Evolutionary conservation across 768 basidiomycete genomes (phyloP).

Genomic region (Chalciporus chontae): DNA sequence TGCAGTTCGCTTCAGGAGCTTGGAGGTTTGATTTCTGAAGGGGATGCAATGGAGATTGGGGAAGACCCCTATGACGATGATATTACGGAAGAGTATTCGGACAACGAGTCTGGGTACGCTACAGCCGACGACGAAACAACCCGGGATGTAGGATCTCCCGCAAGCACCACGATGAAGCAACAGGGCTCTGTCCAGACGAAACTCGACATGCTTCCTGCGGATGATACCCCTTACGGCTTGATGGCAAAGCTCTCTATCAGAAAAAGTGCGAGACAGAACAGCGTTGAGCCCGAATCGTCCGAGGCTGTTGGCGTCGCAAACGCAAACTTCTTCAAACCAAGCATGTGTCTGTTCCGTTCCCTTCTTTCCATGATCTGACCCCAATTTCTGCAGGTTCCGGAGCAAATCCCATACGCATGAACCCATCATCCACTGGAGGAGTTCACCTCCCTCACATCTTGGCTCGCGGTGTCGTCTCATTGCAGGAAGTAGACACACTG

Average conservation of each 20-base stretch:
- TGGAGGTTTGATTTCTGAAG: conserved; percentile 61
- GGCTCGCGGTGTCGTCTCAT: conserved; percentile 57
- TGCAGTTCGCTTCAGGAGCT: conserved; percentile 66
- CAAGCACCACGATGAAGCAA: conserved; percentile 37
- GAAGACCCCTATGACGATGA: conserved; percentile 36
- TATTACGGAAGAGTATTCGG: conserved; percentile 29
- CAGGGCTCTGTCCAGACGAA: conserved; percentile 35
- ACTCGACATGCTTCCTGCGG: conserved; percentile 56
- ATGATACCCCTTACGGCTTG: conserved; percentile 69
- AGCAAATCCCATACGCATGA: conserved; percentile 38
- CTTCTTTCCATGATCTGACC: neutral
- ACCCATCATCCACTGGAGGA: conserved; percentile 39
- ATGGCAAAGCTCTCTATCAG: conserved; percentile 63
- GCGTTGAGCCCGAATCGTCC: conserved; percentile 42
- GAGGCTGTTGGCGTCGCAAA: conserved; percentile 64
- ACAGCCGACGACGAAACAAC: conserved; percentile 21
- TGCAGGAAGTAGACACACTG: conserved; percentile 63
- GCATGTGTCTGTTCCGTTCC: conserved; percentile 35
- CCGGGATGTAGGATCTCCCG: conserved; percentile 28
- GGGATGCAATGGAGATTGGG: conserved; percentile 50
- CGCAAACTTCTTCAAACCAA: conserved; percentile 62
- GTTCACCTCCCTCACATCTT: conserved; percentile 64
- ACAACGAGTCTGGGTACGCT: conserved; percentile 34
- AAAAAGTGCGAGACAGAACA: conserved; percentile 38
- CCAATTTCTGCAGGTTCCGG: conserved; percentile 35